Percentiles rank a stretch among this genome's conserved stretches.
Conservation (phyloP, 192 early-diverging fungal genomes). For the Backusella psychrophila region DNA sequence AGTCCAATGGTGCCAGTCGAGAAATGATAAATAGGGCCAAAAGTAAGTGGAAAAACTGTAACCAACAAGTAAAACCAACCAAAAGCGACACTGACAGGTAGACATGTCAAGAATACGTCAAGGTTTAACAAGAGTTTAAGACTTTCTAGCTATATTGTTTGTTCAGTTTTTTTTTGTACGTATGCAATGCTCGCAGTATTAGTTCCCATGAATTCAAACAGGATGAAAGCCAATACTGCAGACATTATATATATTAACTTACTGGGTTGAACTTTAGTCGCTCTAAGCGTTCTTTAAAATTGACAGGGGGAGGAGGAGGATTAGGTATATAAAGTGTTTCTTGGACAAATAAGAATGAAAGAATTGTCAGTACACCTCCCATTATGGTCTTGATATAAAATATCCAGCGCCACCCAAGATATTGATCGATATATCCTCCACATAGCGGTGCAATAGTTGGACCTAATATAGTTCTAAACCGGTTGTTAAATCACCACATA, state of each 20-base stretch:
- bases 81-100: slow-evolving; percentile 45
- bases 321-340: slow-evolving; percentile 47
- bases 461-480: slow-evolving; percentile 33
- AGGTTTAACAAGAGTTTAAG: slow-evolving; percentile 18
- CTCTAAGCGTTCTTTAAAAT: slow-evolving; percentile 13
- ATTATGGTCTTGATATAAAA: slow-evolving; percentile 60
- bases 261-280: slow-evolving; percentile 25
- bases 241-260: neutral
- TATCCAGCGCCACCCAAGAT: slow-evolving; percentile 42
- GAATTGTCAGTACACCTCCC: slow-evolving; percentile 44
- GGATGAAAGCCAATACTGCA: too few relatives aligned
- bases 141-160: slow-evolving; percentile 12
- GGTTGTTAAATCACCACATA: neutral
- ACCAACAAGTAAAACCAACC: slow-evolving; percentile 49
- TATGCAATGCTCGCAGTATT: too few relatives aligned
- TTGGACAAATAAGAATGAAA: slow-evolving; percentile 53
- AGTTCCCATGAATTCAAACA: too few relatives aligned
- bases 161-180: neutral
- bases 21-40: slow-evolving; percentile 38
- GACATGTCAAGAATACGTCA: slow-evolving; percentile 16
- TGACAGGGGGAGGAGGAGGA: neutral
- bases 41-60: slow-evolving; percentile 43
- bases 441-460: slow-evolving; percentile 36
- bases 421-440: slow-evolving; percentile 38
- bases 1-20: slow-evolving; percentile 43